phyloP scores from a whole-genome alignment of 2,329 filamentous ascomycete genomes.

The Trichoderma guizhouense region DNA sequence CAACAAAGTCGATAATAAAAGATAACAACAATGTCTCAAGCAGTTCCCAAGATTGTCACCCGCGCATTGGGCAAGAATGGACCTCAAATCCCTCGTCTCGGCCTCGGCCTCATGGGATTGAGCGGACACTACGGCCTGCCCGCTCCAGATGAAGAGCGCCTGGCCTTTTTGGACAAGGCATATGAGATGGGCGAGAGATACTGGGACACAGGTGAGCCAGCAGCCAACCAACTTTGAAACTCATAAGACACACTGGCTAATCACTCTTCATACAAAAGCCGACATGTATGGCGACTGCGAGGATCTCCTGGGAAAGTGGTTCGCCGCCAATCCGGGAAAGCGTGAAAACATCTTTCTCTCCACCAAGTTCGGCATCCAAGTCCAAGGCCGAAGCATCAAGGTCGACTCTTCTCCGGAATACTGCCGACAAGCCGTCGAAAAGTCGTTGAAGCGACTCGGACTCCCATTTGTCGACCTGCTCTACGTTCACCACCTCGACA shows the following conservation, averaged over 20 bases:
- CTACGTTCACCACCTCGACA: constrained; percentile 52
- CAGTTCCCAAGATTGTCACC: constrained; percentile 6
- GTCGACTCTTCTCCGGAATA: constrained; percentile 21
- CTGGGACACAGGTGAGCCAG: constrained; percentile 43
- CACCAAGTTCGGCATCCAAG: constrained; percentile 34
- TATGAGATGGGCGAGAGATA: constrained; percentile 49
- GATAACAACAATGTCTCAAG: neutral
- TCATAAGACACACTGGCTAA: neutral
- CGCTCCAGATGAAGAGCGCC: constrained; percentile 45
- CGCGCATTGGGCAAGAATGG: constrained; percentile 48
- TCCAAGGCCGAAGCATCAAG: neutral
- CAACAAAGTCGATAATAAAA: neutral
- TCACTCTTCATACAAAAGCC: constrained; percentile 20
- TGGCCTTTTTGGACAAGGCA: constrained; percentile 50
- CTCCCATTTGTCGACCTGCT: constrained; percentile 54
- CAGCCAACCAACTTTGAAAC: neutral
- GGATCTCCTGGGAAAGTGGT: constrained; percentile 48
- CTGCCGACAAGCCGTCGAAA: constrained; percentile 23
- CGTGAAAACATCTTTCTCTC: constrained; percentile 49
- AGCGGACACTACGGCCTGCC: constrained; percentile 38
- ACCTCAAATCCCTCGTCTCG: constrained; percentile 47
- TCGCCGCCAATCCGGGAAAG: constrained; percentile 42
- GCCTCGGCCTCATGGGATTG: constrained; percentile 55
- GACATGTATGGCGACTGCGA: constrained; percentile 48
- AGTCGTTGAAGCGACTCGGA: constrained; percentile 45